Conservation (phyloP, 805 yeast species). For the Teunomyces kruisii region DNA sequence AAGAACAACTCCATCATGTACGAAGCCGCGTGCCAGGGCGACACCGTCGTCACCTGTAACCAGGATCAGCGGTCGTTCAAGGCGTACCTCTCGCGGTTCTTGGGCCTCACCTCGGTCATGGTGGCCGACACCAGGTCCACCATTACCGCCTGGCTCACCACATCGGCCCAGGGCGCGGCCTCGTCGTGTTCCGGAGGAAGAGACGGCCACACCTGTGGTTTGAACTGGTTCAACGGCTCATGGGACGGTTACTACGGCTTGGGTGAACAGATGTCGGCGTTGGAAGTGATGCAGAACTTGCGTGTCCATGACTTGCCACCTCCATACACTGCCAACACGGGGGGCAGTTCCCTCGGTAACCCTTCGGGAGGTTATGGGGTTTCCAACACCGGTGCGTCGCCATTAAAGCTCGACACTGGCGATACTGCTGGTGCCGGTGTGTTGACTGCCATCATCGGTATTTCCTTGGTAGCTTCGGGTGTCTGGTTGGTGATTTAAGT, state of each 20-base stretch:
- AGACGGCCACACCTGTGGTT: constrained; percentile 84
- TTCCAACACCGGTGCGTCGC: constrained; percentile 34
- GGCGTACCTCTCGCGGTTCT: constrained; percentile 73
- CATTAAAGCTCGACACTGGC: constrained; percentile 10
- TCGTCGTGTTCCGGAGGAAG: constrained; percentile 71
- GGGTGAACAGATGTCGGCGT: constrained; percentile 78
- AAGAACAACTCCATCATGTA: constrained; percentile 50
- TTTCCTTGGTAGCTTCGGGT: constrained; percentile 58
- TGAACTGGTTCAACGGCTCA: constrained; percentile 54
- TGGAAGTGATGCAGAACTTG: constrained; percentile 59
- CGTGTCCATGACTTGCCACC: constrained; percentile 39
- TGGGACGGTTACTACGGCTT: constrained; percentile 71
- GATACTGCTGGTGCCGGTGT: constrained; percentile 84
- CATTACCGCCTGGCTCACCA: constrained; percentile 45
- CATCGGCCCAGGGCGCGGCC: constrained; percentile 50
- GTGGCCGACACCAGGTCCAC: constrained; percentile 57
- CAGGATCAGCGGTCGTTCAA: constrained; percentile 91
- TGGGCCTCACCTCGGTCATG: constrained; percentile 72
- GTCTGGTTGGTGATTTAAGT: constrained; percentile 74
- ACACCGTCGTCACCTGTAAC: constrained; percentile 53
- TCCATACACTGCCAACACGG: constrained; percentile 63
- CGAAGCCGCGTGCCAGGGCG: constrained; percentile 81
- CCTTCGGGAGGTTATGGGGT: constrained; percentile 64
- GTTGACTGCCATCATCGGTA: constrained; percentile 64
- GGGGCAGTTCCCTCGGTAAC: constrained; percentile 71